These are phyloP conservation scores for Akanthomyces dipterigenus DNA, from an alignment of 2,329 filamentous ascomycete genomes.

Conservation along the genomic window DNA sequence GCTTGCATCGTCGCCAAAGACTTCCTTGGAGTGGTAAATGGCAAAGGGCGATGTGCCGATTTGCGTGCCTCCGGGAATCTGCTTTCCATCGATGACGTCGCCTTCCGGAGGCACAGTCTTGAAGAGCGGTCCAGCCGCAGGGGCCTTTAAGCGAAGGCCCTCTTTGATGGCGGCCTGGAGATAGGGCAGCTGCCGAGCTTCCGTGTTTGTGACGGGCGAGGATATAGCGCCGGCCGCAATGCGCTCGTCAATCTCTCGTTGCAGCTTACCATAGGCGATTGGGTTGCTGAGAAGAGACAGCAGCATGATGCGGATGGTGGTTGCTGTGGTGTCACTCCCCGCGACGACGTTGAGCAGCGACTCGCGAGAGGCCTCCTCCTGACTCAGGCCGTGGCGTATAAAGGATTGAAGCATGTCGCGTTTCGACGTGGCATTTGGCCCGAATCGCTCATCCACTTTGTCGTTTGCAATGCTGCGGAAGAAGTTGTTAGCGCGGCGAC, in stretches of 20 bases:
- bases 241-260: constrained; percentile 39
- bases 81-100: constrained; percentile 30
- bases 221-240: constrained; percentile 20
- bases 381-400: constrained; percentile 30
- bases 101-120: constrained; percentile 31
- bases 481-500: too few relatives aligned
- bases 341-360: constrained; percentile 21
- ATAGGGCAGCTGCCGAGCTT: constrained; percentile 36
- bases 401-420: constrained; percentile 37
- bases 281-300: constrained; percentile 46
- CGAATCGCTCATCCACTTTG: constrained; percentile 18
- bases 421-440: constrained; percentile 15
- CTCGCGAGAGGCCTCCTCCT: constrained; percentile 24
- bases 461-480: background rate
- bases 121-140: constrained; percentile 25
- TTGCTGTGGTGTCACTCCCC: constrained; percentile 32
- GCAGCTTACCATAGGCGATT: constrained; percentile 37
- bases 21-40: constrained; percentile 29
- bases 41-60: constrained; percentile 37
- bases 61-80: constrained; percentile 38
- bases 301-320: constrained; percentile 37
- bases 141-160: constrained; percentile 39
- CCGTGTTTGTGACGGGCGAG: constrained; percentile 25
- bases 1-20: constrained; percentile 34
- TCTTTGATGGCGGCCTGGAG: constrained; percentile 45